These are phyloP conservation scores for Solanum neorickii DNA, from an alignment of 257 asterid species.

Conservation along the genomic window DNA sequence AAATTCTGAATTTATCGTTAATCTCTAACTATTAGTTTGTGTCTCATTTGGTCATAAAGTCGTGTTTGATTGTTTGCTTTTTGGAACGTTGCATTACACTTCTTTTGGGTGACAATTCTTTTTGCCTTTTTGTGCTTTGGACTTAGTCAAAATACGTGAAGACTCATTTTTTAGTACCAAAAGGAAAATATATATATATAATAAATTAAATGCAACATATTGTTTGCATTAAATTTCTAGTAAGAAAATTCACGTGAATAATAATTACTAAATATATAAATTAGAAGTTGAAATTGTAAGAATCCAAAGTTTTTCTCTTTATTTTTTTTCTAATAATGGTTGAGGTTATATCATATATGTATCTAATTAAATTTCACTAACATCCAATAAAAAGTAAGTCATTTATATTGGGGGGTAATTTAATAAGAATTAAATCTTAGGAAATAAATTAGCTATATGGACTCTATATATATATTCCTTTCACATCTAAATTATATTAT, in stretches of 20 bases:
- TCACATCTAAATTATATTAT: neutral
- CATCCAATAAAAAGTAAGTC: neutral
- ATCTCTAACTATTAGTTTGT: neutral
- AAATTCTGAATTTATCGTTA: accelerated
- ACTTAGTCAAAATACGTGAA: neutral
- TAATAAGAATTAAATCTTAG: neutral
- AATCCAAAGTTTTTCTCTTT: neutral
- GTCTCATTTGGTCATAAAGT: neutral
- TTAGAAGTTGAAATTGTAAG: neutral
- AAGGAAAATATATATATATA: neutral
- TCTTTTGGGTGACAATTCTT: neutral
- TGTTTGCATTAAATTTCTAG: neutral
- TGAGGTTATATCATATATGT: neutral
- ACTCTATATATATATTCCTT: neutral
- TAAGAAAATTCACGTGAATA: neutral
- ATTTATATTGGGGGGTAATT: neutral
- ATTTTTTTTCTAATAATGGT: neutral
- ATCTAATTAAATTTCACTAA: neutral
- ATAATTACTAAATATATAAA: neutral
- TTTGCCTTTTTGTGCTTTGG: neutral
- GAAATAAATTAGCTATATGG: neutral
- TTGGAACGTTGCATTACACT: neutral
- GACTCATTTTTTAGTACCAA: neutral
- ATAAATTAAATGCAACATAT: neutral
- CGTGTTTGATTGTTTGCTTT: neutral